Conservation (phyloP, 2,329 filamentous ascomycete genomes). For the Nannizziopsis arthrosporioides region DNA sequence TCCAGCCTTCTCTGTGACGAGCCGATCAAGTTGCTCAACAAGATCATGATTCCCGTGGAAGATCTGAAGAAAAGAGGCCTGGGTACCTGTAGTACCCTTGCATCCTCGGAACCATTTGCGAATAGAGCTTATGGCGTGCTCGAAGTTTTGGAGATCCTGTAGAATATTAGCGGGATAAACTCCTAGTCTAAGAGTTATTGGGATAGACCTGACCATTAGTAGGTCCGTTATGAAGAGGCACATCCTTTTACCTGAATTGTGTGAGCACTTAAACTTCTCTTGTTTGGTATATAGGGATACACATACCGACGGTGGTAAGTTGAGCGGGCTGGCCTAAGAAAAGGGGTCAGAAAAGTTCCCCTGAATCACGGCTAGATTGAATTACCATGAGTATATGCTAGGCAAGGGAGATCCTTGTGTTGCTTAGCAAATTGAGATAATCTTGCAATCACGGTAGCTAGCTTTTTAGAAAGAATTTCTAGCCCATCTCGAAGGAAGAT, state of each 20-base stretch:
- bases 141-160: slow-evolving; percentile 7
- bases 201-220: background rate
- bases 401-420: slow-evolving; percentile 59
- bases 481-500: slow-evolving; percentile 66
- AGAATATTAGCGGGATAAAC: background rate
- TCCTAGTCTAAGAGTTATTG: no score
- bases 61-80: slow-evolving; percentile 64
- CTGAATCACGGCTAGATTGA: background rate
- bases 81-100: slow-evolving; percentile 62
- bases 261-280: background rate
- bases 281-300: background rate
- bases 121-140: slow-evolving; percentile 2
- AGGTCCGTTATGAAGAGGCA: slow-evolving; percentile 9
- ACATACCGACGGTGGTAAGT: slow-evolving; percentile 54
- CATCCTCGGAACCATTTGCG: slow-evolving; percentile 33
- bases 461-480: slow-evolving; percentile 62
- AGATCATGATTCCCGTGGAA: slow-evolving; percentile 51
- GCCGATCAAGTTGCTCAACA: slow-evolving; percentile 50
- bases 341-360: background rate
- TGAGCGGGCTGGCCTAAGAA: slow-evolving; percentile 35
- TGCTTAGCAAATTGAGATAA: slow-evolving; percentile 59
- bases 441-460: slow-evolving; percentile 68
- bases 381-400: slow-evolving; percentile 65
- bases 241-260: slow-evolving; percentile 4
- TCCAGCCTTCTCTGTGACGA: slow-evolving; percentile 55